Evolutionary conservation across 2,329 filamentous ascomycete genomes (phyloP).

Genomic region (Calycina herbarum): DNA sequence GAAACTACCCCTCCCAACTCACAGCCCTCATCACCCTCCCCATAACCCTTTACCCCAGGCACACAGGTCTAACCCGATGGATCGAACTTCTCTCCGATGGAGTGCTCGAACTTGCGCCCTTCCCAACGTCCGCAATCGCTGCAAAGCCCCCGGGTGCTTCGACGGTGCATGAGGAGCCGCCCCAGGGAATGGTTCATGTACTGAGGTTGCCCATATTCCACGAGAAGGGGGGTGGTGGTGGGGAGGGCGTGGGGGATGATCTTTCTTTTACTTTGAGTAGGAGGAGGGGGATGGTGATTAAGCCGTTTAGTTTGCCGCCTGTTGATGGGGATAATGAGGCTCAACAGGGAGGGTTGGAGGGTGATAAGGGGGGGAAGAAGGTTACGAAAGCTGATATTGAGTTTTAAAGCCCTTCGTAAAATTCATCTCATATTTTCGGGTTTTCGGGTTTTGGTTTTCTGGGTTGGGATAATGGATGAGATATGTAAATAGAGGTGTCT

Average conservation of each 20-base stretch:
- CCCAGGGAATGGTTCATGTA: slow-evolving; percentile 82
- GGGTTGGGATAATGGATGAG: too few relatives aligned
- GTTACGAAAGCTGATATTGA: slow-evolving; percentile 38
- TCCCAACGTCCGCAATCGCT: slow-evolving; percentile 55
- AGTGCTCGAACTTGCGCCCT: slow-evolving; percentile 78
- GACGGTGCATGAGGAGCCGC: slow-evolving; percentile 66
- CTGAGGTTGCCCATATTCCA: slow-evolving; percentile 83
- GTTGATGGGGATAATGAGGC: slow-evolving; percentile 66
- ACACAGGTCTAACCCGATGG: slow-evolving; percentile 76
- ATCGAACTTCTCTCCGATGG: slow-evolving; percentile 83
- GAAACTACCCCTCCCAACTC: slow-evolving; percentile 62
- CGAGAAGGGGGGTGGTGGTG: slow-evolving; percentile 81
- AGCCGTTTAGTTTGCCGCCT: slow-evolving; percentile 86
- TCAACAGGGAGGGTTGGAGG: slow-evolving; percentile 32
- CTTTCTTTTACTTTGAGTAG: slow-evolving; percentile 87
- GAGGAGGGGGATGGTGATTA: slow-evolving; percentile 76
- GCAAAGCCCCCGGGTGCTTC: slow-evolving; percentile 51
- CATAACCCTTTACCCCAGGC: slow-evolving; percentile 74
- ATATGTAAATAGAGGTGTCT: too few relatives aligned
- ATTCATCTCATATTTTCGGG: background rate
- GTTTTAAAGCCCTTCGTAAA: slow-evolving; percentile 25
- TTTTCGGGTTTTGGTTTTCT: too few relatives aligned
- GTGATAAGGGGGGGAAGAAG: slow-evolving; percentile 30
- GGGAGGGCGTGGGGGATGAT: slow-evolving; percentile 73
- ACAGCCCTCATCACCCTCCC: slow-evolving; percentile 78